Conservation (phyloP, 1,139 yeast genomes). For the Blastobotrys apis region DNA sequence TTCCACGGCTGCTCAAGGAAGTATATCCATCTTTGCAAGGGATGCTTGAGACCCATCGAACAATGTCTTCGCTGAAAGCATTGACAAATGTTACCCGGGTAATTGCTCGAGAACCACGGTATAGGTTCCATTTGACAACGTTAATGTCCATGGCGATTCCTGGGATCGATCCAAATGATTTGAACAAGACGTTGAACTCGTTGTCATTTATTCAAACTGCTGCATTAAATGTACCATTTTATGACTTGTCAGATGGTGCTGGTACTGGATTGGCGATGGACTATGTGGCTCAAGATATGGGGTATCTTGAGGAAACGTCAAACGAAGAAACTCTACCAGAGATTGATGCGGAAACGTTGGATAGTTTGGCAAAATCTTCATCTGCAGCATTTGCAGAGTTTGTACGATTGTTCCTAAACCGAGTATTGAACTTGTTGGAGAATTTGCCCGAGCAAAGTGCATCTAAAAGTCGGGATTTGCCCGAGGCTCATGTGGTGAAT, state of each 20-base stretch:
- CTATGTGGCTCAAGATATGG: conserved; percentile 52
- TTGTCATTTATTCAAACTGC: conserved; percentile 67
- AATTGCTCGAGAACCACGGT: conserved; percentile 61
- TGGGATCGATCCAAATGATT: conserved; percentile 87
- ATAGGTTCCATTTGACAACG: conserved; percentile 74
- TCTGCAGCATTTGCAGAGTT: conserved; percentile 67
- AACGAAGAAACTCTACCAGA: conserved; percentile 22
- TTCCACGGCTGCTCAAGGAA: conserved; percentile 66
- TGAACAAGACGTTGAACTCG: conserved; percentile 66
- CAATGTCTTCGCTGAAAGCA: conserved; percentile 66
- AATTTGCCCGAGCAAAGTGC: conserved; percentile 52
- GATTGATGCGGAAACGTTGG: conserved; percentile 45
- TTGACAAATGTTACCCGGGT: conserved; percentile 64
- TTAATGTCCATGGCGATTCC: conserved; percentile 65
- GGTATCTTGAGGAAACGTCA: conserved; percentile 29
- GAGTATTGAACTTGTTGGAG: conserved; percentile 64
- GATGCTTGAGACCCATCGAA: conserved; percentile 77
- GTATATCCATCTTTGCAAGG: conserved; percentile 78
- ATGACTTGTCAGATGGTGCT: conserved; percentile 30
- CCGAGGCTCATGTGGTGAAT: conserved; percentile 46
- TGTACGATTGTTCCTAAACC: conserved; percentile 52
- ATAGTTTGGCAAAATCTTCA: conserved; percentile 65
- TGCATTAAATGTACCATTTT: conserved; percentile 68
- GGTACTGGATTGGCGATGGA: conserved; percentile 60
- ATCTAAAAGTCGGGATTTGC: conserved; percentile 30